Conservation (phyloP, 2,329 filamentous ascomycete genomes). For the Verticillium tricorpus region DNA sequence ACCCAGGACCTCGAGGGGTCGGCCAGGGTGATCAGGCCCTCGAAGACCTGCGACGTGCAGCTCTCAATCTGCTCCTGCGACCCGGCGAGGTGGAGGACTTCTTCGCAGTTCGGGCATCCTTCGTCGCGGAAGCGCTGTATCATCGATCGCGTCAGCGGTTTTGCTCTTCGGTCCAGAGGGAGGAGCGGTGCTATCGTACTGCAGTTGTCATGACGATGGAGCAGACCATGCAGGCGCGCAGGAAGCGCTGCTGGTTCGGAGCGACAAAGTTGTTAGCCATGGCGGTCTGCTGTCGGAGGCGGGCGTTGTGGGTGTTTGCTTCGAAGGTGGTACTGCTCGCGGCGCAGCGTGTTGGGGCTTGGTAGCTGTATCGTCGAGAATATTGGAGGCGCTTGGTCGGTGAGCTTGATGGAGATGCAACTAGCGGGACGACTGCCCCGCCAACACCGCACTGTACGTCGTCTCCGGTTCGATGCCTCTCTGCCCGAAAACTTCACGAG, state of each 20-base stretch:
- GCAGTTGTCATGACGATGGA: slow-evolving; percentile 82
- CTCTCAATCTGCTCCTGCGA: slow-evolving; percentile 78
- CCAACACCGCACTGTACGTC: not conserved
- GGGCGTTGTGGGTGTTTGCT: not conserved
- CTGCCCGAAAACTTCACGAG: not conserved
- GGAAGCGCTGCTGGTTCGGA: slow-evolving; percentile 72
- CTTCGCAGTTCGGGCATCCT: slow-evolving; percentile 96
- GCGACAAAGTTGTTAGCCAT: slow-evolving; percentile 60
- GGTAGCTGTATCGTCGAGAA: not conserved
- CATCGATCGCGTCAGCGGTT: not conserved
- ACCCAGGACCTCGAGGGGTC: slow-evolving; percentile 89
- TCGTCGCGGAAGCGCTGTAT: slow-evolving; percentile 74
- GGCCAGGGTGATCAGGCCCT: slow-evolving; percentile 81
- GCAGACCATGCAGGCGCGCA: slow-evolving; percentile 98
- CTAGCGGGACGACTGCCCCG: not conserved
- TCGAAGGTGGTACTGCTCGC: slow-evolving; percentile 2
- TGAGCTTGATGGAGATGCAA: not conserved
- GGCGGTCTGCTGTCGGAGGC: slow-evolving; percentile 19
- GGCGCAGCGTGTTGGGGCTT: not conserved
- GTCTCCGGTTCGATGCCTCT: not conserved
- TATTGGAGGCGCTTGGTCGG: not conserved
- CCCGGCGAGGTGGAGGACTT: slow-evolving; percentile 77
- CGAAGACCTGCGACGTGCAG: slow-evolving; percentile 94
- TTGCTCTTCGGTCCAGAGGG: slow-evolving; percentile 4
- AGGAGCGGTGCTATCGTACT: slow-evolving; percentile 40